Conservation (phyloP, 2,329 filamentous ascomycete species). For the Coniochaeta sp. region DNA sequence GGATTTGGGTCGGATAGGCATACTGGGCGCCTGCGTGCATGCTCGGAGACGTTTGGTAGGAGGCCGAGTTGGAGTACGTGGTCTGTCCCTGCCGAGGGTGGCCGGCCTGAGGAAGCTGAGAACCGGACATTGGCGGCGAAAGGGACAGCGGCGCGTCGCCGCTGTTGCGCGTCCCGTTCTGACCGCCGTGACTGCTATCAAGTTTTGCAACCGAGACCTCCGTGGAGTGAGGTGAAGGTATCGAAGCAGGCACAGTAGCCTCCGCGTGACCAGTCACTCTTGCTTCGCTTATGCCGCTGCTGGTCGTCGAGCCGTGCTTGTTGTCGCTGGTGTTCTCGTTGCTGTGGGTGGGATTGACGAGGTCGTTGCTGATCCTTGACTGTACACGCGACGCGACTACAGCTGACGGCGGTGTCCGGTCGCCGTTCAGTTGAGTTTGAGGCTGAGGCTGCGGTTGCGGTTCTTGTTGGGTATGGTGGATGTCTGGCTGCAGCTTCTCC, state of each 20-base stretch:
- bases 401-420: neutral
- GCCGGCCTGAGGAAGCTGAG: constrained; percentile 12
- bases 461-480: constrained; percentile 2
- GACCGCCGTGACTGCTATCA: constrained; percentile 1
- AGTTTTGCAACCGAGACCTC: neutral
- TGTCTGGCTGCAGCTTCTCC: constrained; percentile 3
- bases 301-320: constrained; percentile 5
- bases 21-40: constrained; percentile 11
- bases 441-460: constrained; percentile 4
- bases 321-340: constrained; percentile 9
- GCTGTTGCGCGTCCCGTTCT: constrained; percentile 14
- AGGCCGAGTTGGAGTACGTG: constrained; percentile 11
- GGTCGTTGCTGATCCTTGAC: constrained; percentile 6
- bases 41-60: constrained; percentile 14
- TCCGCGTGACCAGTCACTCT: neutral
- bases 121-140: constrained; percentile 16
- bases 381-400: neutral
- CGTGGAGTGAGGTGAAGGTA: neutral
- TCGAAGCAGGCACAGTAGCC: neutral
- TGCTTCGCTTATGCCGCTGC: neutral
- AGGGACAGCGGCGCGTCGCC: constrained; percentile 11
- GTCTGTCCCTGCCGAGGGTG: constrained; percentile 13
- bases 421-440: constrained; percentile 1
- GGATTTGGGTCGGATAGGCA: constrained; percentile 5
- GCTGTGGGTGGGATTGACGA: constrained; percentile 6